Evolutionary conservation across 148 eudicot species (phyloP).

Genomic region (Fagopyrum tataricum): DNA sequence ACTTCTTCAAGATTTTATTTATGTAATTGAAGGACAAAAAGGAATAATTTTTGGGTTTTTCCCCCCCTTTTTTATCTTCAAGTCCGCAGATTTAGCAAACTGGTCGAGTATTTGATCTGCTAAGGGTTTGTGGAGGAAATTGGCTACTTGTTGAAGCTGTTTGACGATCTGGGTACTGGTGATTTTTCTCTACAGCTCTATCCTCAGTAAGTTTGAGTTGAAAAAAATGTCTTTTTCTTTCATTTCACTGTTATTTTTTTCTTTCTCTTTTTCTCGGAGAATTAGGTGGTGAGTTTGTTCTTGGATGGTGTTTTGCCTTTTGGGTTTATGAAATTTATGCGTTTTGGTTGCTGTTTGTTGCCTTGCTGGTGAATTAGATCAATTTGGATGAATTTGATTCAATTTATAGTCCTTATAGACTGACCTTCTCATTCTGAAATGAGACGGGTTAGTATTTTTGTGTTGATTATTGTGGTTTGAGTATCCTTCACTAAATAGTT

Average conservation of each 20-base stretch:
- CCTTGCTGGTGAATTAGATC: not conserved
- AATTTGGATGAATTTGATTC: not conserved
- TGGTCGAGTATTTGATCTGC: constrained; percentile 25
- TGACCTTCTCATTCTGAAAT: constrained; percentile 6
- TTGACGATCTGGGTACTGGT: constrained; percentile 28
- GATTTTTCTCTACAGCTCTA: constrained; percentile 18
- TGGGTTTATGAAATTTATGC: not conserved
- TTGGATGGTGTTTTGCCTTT: not conserved
- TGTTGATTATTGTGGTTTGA: constrained; percentile 8
- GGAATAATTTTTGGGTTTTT: not conserved
- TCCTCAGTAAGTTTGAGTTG: constrained; percentile 56
- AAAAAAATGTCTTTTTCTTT: constrained; percentile 1
- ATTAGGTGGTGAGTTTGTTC: not conserved
- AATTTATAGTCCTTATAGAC: not conserved
- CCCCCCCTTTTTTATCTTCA: not conserved
- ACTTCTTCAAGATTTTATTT: constrained; percentile 15
- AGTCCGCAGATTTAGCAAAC: constrained; percentile 20
- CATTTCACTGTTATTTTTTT: not conserved
- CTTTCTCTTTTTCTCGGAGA: not conserved
- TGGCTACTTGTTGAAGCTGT: constrained; percentile 5
- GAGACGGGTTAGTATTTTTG: not conserved
- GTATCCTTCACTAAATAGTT: not conserved
- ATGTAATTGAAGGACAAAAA: constrained; percentile 1
- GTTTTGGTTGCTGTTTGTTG: not conserved
- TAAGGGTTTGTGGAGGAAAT: constrained; percentile 22